A percentile compares a stretch with the other conserved stretches of the same genome.
phyloP scores from a whole-genome alignment of 1,139 yeast species.

The Scheffersomyces cryptocercus region DNA sequence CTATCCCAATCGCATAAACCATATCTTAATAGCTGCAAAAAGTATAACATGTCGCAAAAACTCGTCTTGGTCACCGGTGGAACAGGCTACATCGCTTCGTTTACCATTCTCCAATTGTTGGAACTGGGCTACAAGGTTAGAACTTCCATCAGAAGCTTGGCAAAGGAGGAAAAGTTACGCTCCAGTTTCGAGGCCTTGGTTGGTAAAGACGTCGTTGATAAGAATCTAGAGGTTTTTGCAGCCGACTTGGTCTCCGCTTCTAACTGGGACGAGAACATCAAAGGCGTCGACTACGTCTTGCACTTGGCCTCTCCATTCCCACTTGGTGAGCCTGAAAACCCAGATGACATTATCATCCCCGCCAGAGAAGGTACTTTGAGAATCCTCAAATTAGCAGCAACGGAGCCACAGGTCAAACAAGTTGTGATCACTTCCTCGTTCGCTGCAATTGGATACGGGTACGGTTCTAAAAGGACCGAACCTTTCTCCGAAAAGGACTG shows the following conservation, averaged over 20 bases:
- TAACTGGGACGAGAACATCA: conserved; percentile 16
- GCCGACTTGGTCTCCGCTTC: conserved; percentile 15
- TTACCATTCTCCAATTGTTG: conserved; percentile 5
- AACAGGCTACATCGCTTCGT: conserved; percentile 10
- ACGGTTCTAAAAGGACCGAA: neutral
- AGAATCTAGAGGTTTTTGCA: conserved; percentile 1
- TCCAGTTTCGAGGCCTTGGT: neutral
- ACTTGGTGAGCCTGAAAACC: conserved; percentile 4
- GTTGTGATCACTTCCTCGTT: neutral
- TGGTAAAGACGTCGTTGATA: conserved; percentile 1
- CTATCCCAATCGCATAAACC: too few relatives aligned
- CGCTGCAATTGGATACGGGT: neutral
- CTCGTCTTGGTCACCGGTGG: conserved; percentile 13
- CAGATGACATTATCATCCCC: conserved; percentile 7
- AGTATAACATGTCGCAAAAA: neutral
- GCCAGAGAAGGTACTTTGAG: conserved; percentile 14
- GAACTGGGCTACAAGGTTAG: conserved; percentile 9
- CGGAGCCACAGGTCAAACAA: neutral
- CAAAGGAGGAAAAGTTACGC: conserved; percentile 2
- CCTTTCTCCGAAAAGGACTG: neutral
- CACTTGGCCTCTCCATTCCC: conserved; percentile 17
- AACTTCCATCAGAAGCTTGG: conserved; percentile 8
- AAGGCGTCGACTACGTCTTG: conserved; percentile 12
- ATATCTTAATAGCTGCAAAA: too few relatives aligned
- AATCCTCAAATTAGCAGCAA: neutral